Evolutionary conservation across 257 asterid genomes (phyloP), one percentile per base, ranked within the genome.

Genomic region (Solanum commersonii): DNA sequence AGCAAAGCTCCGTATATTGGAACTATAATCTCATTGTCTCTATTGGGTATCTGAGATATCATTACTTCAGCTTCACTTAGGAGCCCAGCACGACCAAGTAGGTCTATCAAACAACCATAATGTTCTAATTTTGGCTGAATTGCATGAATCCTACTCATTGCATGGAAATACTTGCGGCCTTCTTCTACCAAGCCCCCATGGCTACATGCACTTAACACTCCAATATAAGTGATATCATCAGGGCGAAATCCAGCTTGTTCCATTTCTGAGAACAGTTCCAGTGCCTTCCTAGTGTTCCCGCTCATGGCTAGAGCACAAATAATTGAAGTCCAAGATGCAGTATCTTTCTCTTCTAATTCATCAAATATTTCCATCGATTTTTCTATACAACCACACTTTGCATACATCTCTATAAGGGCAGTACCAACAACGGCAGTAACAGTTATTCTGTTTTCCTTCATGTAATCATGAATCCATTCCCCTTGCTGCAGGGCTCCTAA

Each of bases 151-250:
- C 87, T 90, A 37, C 52, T 87, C 98, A 95, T 94, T 2, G 98
- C 91, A 86, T 91, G 89, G 85, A 96, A 96, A 92, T 93, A 91
- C 76, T 23, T 86, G 8, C 95, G 95, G 8, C 98, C 98, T 92
- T 96, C 98, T 90, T 94, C 95, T 40, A 95, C 96, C 42, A 96
- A 88, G 56, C 98, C 98, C 37, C 98, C 98, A 56, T 96, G 99
- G 88, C 96, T 94, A 89, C 98, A 96, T 79, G 99, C 98, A 76
- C 92, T 93, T 59, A 96, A 87, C 90, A 95, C 98, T 25, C 98
- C 98, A 65, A 96, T 91, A 85, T 93, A 96, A 38, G 98, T 94
- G 89, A 96, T 92, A 68, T 93, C 98, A 89, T 96, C 99, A 0
- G 98, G 98, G 78, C 16, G 85, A 67, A 94, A 87, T 77, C 98